Evolutionary conservation across 495 filamentous ascomycete genomes (phyloP).

Genomic region (Sabuloglossum arenarium): DNA sequence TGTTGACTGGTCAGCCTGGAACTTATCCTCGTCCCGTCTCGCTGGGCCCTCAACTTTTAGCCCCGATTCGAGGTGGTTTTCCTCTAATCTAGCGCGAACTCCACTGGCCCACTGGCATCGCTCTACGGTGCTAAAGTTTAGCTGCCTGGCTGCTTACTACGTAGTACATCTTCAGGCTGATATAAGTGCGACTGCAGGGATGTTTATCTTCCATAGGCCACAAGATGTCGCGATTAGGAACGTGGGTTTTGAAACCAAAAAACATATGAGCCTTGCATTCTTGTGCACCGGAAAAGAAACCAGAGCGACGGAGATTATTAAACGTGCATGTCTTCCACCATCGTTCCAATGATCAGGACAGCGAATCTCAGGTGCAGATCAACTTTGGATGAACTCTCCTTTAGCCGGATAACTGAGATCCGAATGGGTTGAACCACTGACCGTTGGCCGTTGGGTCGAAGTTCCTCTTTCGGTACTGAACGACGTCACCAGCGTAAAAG

Average conservation of each 20-base stretch:
- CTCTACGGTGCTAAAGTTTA: no score
- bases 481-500: not conserved
- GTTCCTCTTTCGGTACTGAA: not conserved
- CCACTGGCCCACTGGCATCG: no score
- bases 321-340: not conserved
- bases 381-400: not conserved
- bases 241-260: no score
- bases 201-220: no score
- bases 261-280: not conserved
- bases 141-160: no score
- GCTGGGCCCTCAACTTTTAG: not conserved
- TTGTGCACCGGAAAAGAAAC: not conserved
- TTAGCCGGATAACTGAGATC: not conserved
- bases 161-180: no score
- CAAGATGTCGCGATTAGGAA: no score
- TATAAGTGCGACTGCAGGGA: no score
- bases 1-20: not conserved
- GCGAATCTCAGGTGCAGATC: not conserved
- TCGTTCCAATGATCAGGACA: not conserved
- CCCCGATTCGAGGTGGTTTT: not conserved
- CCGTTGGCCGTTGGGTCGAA: not conserved
- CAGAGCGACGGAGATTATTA: not conserved
- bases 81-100: not conserved
- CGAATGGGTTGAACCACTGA: not conserved
- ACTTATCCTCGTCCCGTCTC: not conserved